Evolutionary conservation across 2,329 filamentous ascomycete genomes (phyloP).

Genomic region (Scytalidium lignicola): DNA sequence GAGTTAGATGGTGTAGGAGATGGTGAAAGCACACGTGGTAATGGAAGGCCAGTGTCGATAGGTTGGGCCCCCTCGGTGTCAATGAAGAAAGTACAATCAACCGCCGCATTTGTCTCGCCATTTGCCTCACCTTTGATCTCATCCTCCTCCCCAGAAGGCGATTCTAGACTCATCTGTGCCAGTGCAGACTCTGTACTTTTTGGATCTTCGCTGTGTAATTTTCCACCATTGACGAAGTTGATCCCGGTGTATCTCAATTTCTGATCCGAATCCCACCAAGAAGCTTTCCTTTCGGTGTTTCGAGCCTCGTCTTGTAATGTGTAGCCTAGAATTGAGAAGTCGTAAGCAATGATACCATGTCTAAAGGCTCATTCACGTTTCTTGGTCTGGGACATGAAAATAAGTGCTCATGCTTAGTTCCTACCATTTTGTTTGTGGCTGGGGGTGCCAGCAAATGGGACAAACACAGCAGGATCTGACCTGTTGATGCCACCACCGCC

Average conservation of each 20-base stretch:
- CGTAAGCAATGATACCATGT: background rate
- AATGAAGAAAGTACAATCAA: slow-evolving; percentile 26
- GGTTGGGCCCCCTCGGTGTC: slow-evolving; percentile 28
- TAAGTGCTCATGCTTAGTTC: background rate
- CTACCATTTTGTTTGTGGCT: slow-evolving; percentile 13
- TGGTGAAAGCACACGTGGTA: slow-evolving; percentile 22
- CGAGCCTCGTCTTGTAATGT: slow-evolving; percentile 51
- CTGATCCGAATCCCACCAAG: slow-evolving; percentile 39
- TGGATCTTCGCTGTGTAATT: slow-evolving; percentile 30
- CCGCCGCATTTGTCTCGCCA: slow-evolving; percentile 1
- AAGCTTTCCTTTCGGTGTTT: slow-evolving; percentile 47
- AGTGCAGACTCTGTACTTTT: slow-evolving; percentile 13
- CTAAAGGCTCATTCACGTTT: background rate
- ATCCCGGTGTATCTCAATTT: slow-evolving; percentile 51
- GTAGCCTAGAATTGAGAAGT: slow-evolving; percentile 15
- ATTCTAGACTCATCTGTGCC: slow-evolving; percentile 17
- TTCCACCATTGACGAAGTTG: slow-evolving; percentile 56
- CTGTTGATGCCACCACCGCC: slow-evolving; percentile 1
- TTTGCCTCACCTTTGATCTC: background rate
- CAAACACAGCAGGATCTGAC: background rate
- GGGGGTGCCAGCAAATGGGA: background rate
- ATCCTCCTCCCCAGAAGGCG: slow-evolving; percentile 2
- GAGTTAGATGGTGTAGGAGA: slow-evolving; percentile 47
- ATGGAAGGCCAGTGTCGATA: slow-evolving; percentile 25
- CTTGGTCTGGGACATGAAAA: background rate